Base-by-base conservation (phyloP, 176 grass and related monocot genomes). In the Tuctoria greenei region DNA sequence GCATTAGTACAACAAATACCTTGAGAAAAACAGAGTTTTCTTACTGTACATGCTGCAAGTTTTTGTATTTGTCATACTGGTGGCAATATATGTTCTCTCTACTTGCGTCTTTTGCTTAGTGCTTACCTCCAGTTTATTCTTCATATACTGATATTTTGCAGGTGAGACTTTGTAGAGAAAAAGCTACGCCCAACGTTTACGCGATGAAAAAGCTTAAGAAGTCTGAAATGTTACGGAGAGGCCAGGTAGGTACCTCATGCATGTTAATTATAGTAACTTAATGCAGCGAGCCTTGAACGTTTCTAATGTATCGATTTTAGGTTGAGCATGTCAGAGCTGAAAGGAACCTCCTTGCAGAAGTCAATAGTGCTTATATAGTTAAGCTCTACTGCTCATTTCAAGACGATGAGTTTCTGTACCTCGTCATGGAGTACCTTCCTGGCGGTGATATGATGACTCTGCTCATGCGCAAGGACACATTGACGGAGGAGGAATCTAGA, bases 141-240 rank as follows among this genome's bases (percentile, higher is more conserved):
- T 61, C 71, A n/a, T n/a, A 52, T 54, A 50, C 15, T 72, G 34
- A 41, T 65, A 63, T 84, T 45, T 64, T 88, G 27, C 84, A 93
- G 90, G 90, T 93, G 66, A 93, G 86, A 72, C 83, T 93, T 52
- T 93, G 90, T 79, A 86, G 84, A 93, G 87, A 84, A 69, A 89
- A 89, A 61, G 61, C 73, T 64, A 87, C 90, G 41, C 69, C 76
- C 31, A 76, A 93, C 84, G 86, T 93, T 2, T 89, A 93, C 82
- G 87, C 87, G 65, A 93, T 93, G 87, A 93, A 89, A 87, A 93
- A 93, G 75, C 90, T 93, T 43, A 87, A 93, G 52, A 93, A 93
- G 55, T 89, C 87, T 46, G 90, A 93, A 84, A 93, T 93, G 90
- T 86, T 93, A 84, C 86, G 90, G 45, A 87, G 90, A 76, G 90